Conservation (phyloP, 306 rosid genomes). For the Cicer chorassanicum region DNA sequence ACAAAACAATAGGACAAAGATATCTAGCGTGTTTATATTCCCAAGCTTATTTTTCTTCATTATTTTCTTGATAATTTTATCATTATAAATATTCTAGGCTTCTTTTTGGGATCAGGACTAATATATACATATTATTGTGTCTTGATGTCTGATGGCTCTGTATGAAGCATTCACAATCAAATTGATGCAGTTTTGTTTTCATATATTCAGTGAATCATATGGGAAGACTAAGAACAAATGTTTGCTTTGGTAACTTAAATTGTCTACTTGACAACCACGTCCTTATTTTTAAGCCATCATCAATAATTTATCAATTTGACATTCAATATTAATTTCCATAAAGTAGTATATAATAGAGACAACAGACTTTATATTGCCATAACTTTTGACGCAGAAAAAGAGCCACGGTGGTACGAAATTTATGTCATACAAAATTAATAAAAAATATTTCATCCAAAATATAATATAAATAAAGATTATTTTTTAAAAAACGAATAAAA, state of each 20-base stretch:
- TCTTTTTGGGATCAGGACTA: background rate
- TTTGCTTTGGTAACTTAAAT: conserved; percentile 20
- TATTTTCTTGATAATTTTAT: background rate
- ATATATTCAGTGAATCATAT: background rate
- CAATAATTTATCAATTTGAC: background rate
- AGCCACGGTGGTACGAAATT: background rate
- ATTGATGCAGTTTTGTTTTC: background rate
- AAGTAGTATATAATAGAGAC: background rate
- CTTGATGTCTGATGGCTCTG: background rate
- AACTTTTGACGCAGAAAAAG: too few relatives aligned
- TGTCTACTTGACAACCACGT: background rate
- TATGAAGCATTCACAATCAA: background rate
- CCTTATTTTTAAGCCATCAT: background rate
- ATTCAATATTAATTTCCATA: background rate
- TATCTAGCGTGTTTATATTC: background rate
- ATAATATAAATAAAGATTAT: too few relatives aligned
- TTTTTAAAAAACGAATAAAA: too few relatives aligned
- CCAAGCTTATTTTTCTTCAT: background rate
- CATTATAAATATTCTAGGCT: background rate
- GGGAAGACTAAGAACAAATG: background rate
- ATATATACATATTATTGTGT: background rate
- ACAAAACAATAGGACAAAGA: background rate
- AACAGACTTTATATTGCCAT: background rate
- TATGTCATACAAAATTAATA: background rate
- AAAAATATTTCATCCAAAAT: too few relatives aligned